These are phyloP conservation scores for Syzygium aromaticum DNA, from an alignment of 345 rosid genomes.

Conservation along the genomic window DNA sequence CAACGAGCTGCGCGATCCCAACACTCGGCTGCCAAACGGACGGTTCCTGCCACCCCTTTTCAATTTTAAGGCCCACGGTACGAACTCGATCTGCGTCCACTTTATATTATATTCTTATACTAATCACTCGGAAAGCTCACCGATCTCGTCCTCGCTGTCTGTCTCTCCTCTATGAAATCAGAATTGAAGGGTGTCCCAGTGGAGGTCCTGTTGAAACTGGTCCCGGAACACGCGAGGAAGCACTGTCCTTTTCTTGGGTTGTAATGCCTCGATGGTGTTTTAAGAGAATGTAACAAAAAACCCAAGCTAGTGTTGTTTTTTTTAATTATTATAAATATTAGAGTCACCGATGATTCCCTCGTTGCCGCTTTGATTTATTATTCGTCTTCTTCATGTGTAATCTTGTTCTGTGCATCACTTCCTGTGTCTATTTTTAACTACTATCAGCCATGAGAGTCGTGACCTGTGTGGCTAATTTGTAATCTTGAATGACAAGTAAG, in stretches of 20 bases:
- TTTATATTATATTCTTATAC: not conserved
- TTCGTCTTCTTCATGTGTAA: not conserved
- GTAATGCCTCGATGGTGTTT: conserved; percentile 16
- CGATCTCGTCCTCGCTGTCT: not conserved
- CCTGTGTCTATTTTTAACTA: not conserved
- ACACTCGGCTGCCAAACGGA: conserved; percentile 69
- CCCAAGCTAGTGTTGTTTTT: not conserved
- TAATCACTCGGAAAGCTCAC: not conserved
- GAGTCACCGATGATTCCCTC: not conserved
- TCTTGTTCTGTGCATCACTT: not conserved
- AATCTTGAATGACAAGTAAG: not conserved
- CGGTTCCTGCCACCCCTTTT: conserved; percentile 93
- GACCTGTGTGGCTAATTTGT: not conserved
- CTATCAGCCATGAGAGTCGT: not conserved
- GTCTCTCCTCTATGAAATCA: not conserved
- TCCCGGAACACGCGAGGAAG: conserved; percentile 87
- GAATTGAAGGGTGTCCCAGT: conserved; percentile 79
- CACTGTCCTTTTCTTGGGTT: conserved; percentile 66
- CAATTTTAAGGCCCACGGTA: conserved; percentile 91
- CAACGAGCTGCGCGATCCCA: conserved; percentile 84
- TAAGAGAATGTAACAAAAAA: not conserved
- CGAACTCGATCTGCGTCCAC: not conserved
- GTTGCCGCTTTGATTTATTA: not conserved
- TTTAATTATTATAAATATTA: not conserved
- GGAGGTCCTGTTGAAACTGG: conserved; percentile 62